phyloP scores from a whole-genome alignment of 768 basidiomycete genomes.

The Xanthoconium stramineum region DNA sequence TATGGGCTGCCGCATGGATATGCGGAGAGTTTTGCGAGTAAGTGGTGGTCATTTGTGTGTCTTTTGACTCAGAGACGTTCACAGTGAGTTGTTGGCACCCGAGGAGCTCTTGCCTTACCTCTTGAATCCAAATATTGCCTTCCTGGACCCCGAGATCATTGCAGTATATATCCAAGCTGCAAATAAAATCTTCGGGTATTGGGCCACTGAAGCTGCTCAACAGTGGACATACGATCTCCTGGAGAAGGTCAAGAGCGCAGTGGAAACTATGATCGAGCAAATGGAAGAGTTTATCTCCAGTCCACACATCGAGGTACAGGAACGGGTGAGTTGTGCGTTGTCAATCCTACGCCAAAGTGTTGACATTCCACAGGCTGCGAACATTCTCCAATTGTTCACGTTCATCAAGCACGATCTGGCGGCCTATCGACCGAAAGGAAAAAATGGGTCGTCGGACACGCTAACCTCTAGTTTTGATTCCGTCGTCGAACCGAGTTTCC shows the following conservation, averaged over 20 bases:
- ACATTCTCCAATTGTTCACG: conserved; percentile 67
- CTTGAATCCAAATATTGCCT: conserved; percentile 55
- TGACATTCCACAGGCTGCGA: conserved; percentile 61
- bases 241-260: conserved; percentile 58
- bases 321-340: conserved; percentile 58
- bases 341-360: background rate
- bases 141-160: conserved; percentile 60
- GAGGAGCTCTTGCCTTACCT: conserved; percentile 71
- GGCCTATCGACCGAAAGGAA: conserved; percentile 44
- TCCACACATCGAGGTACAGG: conserved; percentile 85
- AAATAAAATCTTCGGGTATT: conserved; percentile 83
- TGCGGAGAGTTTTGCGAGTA: conserved; percentile 93
- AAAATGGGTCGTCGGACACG: conserved; percentile 35
- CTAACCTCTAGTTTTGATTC: conserved; percentile 39
- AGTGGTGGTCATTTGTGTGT: conserved; percentile 24
- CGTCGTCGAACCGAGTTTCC: conserved; percentile 52
- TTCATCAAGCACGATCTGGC: conserved; percentile 75
- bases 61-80: conserved; percentile 6
- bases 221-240: conserved; percentile 76
- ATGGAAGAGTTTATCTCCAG: conserved; percentile 57
- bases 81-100: conserved; percentile 75
- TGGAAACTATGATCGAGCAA: conserved; percentile 59
- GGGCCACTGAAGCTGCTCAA: conserved; percentile 73
- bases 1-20: conserved; percentile 96
- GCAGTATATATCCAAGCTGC: conserved; percentile 80